Conservation (phyloP, 1,139 yeast species). For the Yamadazyma atmosphaerica region DNA sequence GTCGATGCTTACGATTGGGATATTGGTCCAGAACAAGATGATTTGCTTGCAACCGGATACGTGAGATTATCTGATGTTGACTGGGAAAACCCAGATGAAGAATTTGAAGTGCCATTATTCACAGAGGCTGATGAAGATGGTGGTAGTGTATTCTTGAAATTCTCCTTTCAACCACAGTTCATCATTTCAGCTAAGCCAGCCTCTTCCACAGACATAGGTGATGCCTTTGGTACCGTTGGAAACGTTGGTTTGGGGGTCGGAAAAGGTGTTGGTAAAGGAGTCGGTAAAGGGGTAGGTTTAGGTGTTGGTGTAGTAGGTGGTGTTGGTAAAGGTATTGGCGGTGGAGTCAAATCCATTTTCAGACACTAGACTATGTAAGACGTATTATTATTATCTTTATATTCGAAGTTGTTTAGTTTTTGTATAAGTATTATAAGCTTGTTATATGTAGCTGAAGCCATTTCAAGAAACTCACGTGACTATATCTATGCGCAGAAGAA, state of each 20-base stretch:
- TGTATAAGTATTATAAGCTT: not conserved
- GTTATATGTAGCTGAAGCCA: not conserved
- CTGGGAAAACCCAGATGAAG: conserved; percentile 49
- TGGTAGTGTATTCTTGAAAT: conserved; percentile 62
- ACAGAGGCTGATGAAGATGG: conserved; percentile 57
- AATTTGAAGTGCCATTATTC: conserved; percentile 54
- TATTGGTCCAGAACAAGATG: conserved; percentile 83
- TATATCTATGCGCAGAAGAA: not conserved
- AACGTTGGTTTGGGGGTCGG: conserved; percentile 49
- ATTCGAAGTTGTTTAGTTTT: not conserved
- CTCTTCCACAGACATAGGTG: conserved; percentile 41
- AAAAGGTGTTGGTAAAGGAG: conserved; percentile 38
- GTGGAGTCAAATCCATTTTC: conserved; percentile 40
- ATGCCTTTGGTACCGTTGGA: conserved; percentile 35
- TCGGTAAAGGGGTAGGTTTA: conserved; percentile 40
- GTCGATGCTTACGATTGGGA: conserved; percentile 86
- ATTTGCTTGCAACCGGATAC: conserved; percentile 68
- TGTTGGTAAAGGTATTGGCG: conserved; percentile 49
- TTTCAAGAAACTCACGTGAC: conserved; percentile 1
- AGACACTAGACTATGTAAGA: conserved; percentile 26
- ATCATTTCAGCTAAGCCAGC: conserved; percentile 48
- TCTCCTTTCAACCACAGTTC: conserved; percentile 71
- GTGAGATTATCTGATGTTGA: conserved; percentile 63
- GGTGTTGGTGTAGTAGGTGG: conserved; percentile 33
- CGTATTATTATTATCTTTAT: not conserved